Base-by-base conservation (phyloP, 176 grass and related monocot species). In the Stipa capillata region DNA sequence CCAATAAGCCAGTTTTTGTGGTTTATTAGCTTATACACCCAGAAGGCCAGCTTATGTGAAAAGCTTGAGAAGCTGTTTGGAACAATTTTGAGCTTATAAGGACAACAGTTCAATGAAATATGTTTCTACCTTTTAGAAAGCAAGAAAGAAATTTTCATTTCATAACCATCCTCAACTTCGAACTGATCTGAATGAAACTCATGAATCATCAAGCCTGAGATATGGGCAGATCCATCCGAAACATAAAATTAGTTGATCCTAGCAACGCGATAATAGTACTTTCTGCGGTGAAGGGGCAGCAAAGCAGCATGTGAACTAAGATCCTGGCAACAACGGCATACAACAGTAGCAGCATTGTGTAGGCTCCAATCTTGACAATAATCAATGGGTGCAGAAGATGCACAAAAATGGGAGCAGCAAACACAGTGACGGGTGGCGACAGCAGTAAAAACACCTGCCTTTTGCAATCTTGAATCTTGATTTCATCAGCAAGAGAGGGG, bases 231-330 rank as follows among this genome's bases (percentile, higher is more conserved):
- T 68, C 65, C 36, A 76, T 69, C 24, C 23, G 24, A 67, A 81
- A 58, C 29, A 86, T 45, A 42, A 86, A 40, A 68, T 86, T 51
- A 49, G 27, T 41, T n/a, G 37, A 68, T 17, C 24, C 71, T 69
- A 82, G 42, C 25, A 34, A 59, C 37, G 24, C n/a, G 9, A 59
- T 36, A 74, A 53, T 47, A 31, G 66, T 75, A 59, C 41, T 76
- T 66, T 48, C 67, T 69, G 55, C 15, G 27, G 79, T 34, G 51
- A 87, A 76, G 58, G 56, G 9, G 51, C 52, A 85, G 44, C 33
- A 20, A 1, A 20, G 20, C 8, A 45, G 25, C 55, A 76, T 74
- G 25, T 15, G 1, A 66, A 76, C 45, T 6, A 31, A 65, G 72
- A 32, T 81, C 39, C 25, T 71, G 27, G 28, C 1, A 8, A 69